These are phyloP conservation scores for Ustilago crameri DNA, from an alignment of 1,284 basidiomycete genomes.

Conservation along the genomic window DNA sequence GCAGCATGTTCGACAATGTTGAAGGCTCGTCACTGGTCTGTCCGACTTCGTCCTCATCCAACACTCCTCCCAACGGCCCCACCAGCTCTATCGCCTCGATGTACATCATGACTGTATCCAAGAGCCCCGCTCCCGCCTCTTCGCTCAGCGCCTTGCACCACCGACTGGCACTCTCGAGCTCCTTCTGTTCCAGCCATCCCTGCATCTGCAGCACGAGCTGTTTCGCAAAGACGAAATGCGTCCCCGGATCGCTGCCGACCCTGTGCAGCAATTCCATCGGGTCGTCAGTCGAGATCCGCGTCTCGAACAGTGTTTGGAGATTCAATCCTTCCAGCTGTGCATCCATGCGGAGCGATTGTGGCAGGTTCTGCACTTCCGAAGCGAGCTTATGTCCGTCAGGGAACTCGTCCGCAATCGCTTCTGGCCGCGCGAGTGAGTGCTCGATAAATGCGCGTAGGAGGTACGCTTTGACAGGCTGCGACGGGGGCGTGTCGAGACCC, in stretches of 20 bases:
- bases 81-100: constrained; percentile 38
- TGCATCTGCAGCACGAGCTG: constrained; percentile 34
- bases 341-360: constrained; percentile 44
- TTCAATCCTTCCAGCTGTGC: constrained; percentile 43
- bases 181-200: constrained; percentile 40
- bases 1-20: constrained; percentile 39
- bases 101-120: constrained; percentile 51
- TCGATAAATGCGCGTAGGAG: constrained; percentile 48
- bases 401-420: constrained; percentile 49
- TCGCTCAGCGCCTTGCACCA: constrained; percentile 43
- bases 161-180: constrained; percentile 46
- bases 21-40: constrained; percentile 54
- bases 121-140: constrained; percentile 11
- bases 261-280: constrained; percentile 35
- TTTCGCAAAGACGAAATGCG: constrained; percentile 38
- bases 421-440: constrained; percentile 37
- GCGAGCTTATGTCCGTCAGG: constrained; percentile 43
- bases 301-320: constrained; percentile 34
- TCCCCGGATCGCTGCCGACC: constrained; percentile 42
- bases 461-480: constrained; percentile 44
- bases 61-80: constrained; percentile 27
- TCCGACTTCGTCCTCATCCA: constrained; percentile 43
- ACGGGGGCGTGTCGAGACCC: constrained; percentile 31
- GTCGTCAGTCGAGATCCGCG: constrained; percentile 35
- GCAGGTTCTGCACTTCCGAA: constrained; percentile 43